Evolutionary conservation across 345 rosid species (phyloP), one percentile per base, ranked within the genome.

Genomic region (Salix koriyanagi): DNA sequence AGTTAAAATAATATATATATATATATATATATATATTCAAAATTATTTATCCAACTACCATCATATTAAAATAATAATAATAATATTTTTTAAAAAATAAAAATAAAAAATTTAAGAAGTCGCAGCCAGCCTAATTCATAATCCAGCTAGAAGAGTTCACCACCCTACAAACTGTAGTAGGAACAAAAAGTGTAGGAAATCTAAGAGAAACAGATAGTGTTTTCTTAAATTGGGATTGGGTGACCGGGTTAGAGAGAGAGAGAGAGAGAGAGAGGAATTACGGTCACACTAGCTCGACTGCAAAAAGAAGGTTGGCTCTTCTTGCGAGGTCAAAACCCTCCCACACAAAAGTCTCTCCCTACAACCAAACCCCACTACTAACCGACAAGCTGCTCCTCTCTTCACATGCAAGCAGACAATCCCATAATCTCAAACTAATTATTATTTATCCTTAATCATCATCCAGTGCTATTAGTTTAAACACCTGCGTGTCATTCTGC

Each of bases 261-360:
- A 72, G 48, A 48, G 56, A 2, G 41, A 48, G 21, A 23, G 28
- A 67, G 18, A 52, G 25, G 28, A 18, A 36, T 60, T 39, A 16
- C 44, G 70, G 73, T 80, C 69, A 73, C 75, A 15, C 81, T 56
- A 66, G 46, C 81, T 56, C 69, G 46, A 15, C 54, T 78, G 66
- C 66, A 62, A 83, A 68, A 48, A 65, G 56, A 75, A 58, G 34
- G 21, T 48, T 66, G 86, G 86, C 83, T 77, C 86, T 30, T 65
- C 32, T 67, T 28, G 65, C 70, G 71, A 79, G 84, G 90, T 88
- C 89, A 90, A 89, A 86, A n/a, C 76, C 65, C 39, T 37, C 83
- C 73, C 66, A 76, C 71, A 73, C 71, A 50, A 67, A 75, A 74
- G 71, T 78, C 76, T 44, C 54, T 69, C 25, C 48, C 11, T 3